These are phyloP conservation scores for Solanum chaucha DNA, from an alignment of 257 asterid genomes.

Conservation along the genomic window DNA sequence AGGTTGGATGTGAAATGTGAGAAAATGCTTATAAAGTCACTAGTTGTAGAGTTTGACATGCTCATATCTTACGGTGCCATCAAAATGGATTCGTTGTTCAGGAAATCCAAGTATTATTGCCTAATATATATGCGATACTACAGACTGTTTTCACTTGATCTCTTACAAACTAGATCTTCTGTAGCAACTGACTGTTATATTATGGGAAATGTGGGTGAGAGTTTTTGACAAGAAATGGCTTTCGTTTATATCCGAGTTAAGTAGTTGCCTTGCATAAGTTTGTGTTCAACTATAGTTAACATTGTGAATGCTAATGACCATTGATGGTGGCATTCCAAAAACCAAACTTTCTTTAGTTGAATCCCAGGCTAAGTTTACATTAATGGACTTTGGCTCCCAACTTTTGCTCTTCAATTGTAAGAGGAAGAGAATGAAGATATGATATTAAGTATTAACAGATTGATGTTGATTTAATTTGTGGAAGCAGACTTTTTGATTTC, in stretches of 20 bases:
- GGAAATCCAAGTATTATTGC: background rate
- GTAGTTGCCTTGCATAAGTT: background rate
- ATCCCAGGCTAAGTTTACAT: background rate
- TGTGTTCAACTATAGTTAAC: background rate
- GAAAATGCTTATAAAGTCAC: background rate
- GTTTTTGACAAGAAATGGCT: background rate
- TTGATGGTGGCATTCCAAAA: background rate
- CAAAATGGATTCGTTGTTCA: background rate
- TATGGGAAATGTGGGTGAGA: background rate
- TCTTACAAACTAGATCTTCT: background rate
- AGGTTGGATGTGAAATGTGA: constrained; percentile 9
- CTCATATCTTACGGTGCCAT: background rate
- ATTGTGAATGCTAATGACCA: background rate
- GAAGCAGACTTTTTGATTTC: background rate
- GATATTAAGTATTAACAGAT: background rate
- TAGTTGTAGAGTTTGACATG: background rate
- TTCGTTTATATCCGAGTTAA: background rate
- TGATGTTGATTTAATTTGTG: too few relatives aligned
- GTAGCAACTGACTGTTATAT: background rate
- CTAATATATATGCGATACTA: background rate
- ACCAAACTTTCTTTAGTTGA: background rate
- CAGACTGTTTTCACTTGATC: background rate
- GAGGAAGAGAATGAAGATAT: background rate
- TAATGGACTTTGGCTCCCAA: background rate
- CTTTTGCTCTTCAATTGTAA: background rate